phyloP scores from a whole-genome alignment of 495 filamentous ascomycete genomes.

The Echria macrotheca region DNA sequence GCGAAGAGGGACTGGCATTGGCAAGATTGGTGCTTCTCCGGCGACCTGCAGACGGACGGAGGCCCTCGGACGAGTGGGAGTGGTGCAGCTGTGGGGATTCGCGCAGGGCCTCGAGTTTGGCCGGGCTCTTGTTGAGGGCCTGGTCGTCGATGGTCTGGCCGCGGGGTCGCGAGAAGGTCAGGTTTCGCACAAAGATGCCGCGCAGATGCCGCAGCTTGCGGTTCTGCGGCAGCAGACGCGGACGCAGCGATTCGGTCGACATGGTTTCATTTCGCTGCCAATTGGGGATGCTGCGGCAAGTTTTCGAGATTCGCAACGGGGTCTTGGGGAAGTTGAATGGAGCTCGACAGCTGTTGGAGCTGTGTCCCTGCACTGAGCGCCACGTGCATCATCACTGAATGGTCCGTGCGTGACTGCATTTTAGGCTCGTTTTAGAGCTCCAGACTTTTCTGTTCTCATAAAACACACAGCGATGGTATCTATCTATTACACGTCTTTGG shows the following conservation, averaged over 20 bases:
- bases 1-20: conserved; percentile 56
- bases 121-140: conserved; percentile 67
- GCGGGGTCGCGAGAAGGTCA: conserved; percentile 58
- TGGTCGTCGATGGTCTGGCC: conserved; percentile 82
- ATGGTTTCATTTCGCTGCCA: conserved; percentile 25
- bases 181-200: conserved; percentile 81
- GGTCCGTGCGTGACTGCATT: conserved; percentile 6
- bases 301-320: too few relatives aligned
- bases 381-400: conserved; percentile 5
- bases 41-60: conserved; percentile 46
- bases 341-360: too few relatives aligned
- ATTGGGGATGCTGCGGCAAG: background rate
- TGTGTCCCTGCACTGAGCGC: background rate
- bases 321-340: too few relatives aligned
- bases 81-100: conserved; percentile 54
- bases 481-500: too few relatives aligned
- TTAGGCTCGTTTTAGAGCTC: too few relatives aligned
- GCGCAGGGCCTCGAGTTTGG: conserved; percentile 59
- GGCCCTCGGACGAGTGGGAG: conserved; percentile 65
- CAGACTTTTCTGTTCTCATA: too few relatives aligned
- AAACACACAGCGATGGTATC: too few relatives aligned
- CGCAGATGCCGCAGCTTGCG: conserved; percentile 83
- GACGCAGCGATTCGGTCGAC: conserved; percentile 36
- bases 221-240: conserved; percentile 60
- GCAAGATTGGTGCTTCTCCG: conserved; percentile 68